Evolutionary conservation across 306 rosid species (phyloP), one percentile per base, ranked within the genome.

Genomic region (Rosa chinensis): DNA sequence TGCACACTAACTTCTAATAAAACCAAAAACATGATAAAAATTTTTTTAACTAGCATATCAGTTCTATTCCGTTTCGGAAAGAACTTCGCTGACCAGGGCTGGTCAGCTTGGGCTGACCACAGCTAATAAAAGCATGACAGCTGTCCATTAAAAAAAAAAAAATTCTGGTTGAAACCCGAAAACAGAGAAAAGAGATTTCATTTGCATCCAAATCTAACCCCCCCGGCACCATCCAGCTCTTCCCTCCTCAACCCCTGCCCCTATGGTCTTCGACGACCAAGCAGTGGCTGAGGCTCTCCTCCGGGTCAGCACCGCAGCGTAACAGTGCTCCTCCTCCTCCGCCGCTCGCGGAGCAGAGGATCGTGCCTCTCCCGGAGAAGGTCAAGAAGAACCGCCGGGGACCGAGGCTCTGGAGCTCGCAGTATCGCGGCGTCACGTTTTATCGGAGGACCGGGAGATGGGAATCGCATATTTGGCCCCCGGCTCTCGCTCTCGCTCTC

Each of bases 381-480:
- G 88, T 81, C 64, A 92, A 86, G 85, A 94, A 90, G 88, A 91
- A 97, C 67, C 94, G 98, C 9, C 77, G 98, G 5, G 98, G 98
- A 70, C 98, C 98, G 10, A 78, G 92, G 90, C 90, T 97, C 2
- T 62, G 97, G 10, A 94, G 98, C 86, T 94, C 98, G 1, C 97
- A 94, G 90, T 94, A 94, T 83, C 94, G 98, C 3, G 98, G 98
- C 8, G 97, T 94, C 50, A 94, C 98, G 69, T 94, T 89, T 77
- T 92, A 94, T 58, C 89, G 98, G 75, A 87, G 98, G 63, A 94
- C 98, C 5, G 98, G 98, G 44, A 71, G 98, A 82, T 94, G 98
- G 98, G 98, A 94, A 85, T 94, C 98, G 70, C 98, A 94, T 79
- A 94, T 94, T 68, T 94, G 98, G 98, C n/a, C n/a, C n/a, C n/a